These are phyloP conservation scores for Fusarium sp. DNA, from an alignment of 2,329 filamentous ascomycete species.

Conservation along the genomic window DNA sequence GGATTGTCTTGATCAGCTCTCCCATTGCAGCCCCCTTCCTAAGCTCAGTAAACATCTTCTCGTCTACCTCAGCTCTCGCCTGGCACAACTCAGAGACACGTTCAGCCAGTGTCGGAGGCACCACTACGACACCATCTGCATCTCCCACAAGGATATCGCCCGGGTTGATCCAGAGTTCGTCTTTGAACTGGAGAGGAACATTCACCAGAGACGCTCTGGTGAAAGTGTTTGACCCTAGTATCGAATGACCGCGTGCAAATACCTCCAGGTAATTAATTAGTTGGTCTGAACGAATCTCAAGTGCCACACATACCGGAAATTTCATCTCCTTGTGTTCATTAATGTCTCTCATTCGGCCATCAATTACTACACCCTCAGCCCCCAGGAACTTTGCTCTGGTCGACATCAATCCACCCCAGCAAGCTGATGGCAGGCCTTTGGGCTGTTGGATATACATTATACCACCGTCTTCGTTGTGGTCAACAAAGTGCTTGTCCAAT, in stretches of 20 bases:
- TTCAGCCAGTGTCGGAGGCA: constrained; percentile 38
- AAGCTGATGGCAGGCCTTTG: constrained; percentile 42
- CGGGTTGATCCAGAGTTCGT: constrained; percentile 47
- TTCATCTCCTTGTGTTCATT: constrained; percentile 45
- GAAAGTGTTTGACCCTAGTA: constrained; percentile 48
- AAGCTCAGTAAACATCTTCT: constrained; percentile 40
- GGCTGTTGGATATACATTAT: constrained; percentile 49
- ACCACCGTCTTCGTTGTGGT: constrained; percentile 38
- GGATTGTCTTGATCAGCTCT: neutral
- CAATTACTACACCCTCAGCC: constrained; percentile 43
- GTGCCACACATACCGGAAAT: constrained; percentile 11
- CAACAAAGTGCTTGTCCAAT: constrained; percentile 46
- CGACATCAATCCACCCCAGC: constrained; percentile 49
- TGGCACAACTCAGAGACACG: constrained; percentile 45
- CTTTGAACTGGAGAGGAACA: constrained; percentile 44
- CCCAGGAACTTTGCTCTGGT: constrained; percentile 46
- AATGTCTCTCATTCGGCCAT: constrained; percentile 47
- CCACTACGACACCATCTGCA: constrained; percentile 47
- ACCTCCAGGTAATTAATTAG: constrained; percentile 30
- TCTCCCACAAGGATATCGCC: constrained; percentile 48
- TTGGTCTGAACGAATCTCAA: neutral
- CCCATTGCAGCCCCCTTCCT: constrained; percentile 22
- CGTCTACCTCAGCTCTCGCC: constrained; percentile 45
- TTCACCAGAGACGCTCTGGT: constrained; percentile 46
- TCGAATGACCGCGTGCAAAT: constrained; percentile 44